Base-by-base conservation (phyloP, 2,329 filamentous ascomycete species). In the Dothidotthia symphoricarpi region DNA sequence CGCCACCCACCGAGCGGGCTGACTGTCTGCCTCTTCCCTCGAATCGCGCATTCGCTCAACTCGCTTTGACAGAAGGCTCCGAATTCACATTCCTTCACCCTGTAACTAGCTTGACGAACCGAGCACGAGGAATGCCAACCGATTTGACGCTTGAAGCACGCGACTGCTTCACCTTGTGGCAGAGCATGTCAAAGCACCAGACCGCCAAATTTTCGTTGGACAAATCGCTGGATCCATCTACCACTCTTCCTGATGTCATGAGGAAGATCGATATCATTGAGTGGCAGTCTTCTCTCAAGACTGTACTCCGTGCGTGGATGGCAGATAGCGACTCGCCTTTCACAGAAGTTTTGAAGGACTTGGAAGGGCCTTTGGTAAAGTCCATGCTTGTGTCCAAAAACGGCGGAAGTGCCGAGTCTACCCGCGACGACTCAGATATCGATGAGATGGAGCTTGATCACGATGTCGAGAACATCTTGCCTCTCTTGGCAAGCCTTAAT, bases 81-180 rank as follows among this genome's bases (percentile, higher is more conserved):
- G 72, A 71, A 10, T 80, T 86, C 53, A 61, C 62, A 0, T 82
- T 80, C 45, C 69, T 88, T 25, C 85, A 89, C 57, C 85, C 85
- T 0, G 70, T 88, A 12, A 74, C 76, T 4, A 79, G 77, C 45
- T 67, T 89, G 1, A 67, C 79, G 8, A 79, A 85, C 45, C 74
- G 75, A 24, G 76, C 75, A 25, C 73, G 78, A n/a, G 79, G 76
- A 1, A 77, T 84, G 13, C 78, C 86, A 0, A 75, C 81, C 19
- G 85, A 89, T 62, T 69, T 88, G 8, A 76, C 69, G 16, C 69
- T 91, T 1, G 86, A 90, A 57, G 77, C 85, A 6, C 74, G 83
- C 22, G 86, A 90, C 58, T 88, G 84, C 51, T 70, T 83, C 6
- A 72, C 68, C 1, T 67, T 89, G 0, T 89, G 82, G 78, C 69